Evolutionary conservation across 2,329 filamentous ascomycete species (phyloP).

Genomic region (Ceratocystis papillata): DNA sequence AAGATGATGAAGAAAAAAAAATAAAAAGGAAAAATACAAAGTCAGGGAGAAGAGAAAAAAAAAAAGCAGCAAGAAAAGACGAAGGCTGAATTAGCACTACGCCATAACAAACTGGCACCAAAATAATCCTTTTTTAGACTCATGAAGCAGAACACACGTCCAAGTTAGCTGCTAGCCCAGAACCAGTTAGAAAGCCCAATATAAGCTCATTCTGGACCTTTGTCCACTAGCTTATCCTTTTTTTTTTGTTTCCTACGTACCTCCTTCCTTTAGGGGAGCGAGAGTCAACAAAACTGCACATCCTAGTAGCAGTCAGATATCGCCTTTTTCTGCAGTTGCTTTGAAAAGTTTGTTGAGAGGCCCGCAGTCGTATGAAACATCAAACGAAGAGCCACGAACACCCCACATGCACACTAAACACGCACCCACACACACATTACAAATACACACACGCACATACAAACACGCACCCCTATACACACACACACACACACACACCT

Average conservation of each 20-base stretch:
- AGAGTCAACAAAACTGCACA: no score
- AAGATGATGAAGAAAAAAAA: not conserved
- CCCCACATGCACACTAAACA: no score
- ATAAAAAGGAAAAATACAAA: not conserved
- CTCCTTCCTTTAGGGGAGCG: not conserved
- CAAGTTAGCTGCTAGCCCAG: not conserved
- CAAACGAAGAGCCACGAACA: no score
- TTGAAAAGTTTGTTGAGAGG: no score
- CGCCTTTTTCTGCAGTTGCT: no score
- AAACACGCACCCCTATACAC: no score
- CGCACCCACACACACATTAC: no score
- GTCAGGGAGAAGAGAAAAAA: not conserved
- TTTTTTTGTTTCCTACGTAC: not conserved
- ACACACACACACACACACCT: no score
- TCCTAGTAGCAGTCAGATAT: no score
- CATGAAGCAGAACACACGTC: not conserved
- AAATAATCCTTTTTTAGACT: not conserved
- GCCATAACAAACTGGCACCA: not conserved
- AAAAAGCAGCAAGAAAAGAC: not conserved
- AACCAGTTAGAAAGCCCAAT: not conserved
- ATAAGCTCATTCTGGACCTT: not conserved
- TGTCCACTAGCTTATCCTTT: not conserved
- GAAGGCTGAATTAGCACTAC: conserved; percentile 5
- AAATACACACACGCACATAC: no score
- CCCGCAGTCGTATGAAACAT: no score